Evolutionary conservation across 257 asterid species (phyloP), one percentile per base, ranked within the genome.

Genomic region (Przewalskia tangutica): DNA sequence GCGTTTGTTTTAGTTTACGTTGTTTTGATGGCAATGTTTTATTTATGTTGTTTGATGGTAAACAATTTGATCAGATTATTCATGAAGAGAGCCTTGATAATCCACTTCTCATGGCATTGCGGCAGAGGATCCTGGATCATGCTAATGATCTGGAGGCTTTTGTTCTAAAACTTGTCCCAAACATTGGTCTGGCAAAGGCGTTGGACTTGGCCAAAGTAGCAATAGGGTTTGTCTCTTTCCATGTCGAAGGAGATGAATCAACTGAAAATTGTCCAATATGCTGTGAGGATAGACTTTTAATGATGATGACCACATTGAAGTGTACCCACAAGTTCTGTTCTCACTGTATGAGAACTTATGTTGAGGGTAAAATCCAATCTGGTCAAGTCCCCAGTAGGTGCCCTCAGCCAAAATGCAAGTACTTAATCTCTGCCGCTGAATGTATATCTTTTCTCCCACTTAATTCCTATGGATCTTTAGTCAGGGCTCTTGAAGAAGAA

Each of bases 291-390:
- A 96, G 88, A 91, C 94, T 89, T 44, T 83, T 92, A 6, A 83
- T 91, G 6, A 91, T 94, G 98, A 90, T 90, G 84, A 90, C 87
- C 83, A 87, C 86, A 2, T 77, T 96, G 60, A 96, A 91, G 84
- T 96, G 99, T 79, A 89, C 97, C 81, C 99, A 96, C 91, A 91
- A 82, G 81, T 94, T 93, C 85, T 96, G 99, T 79, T 92, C 99
- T 34, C 94, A 85, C 80, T 96, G 99, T 85, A 85, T 94, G 98
- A 96, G 86, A 90, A 87, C 91, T 16, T 91, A 94, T 40, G 98
- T 92, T 0, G 97, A 94, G 88, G 96, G 89, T 27, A 94, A 94
- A 85, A 10, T 94, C 64, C 85, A 85, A 54, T 89, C 90, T 17
- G 20, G 83, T 54, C 92, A 85, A 79, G 90, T 94, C 67, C 98